Evolutionary conservation across 305 asterid genomes (phyloP).

Genomic region (Coffea humblotiana): DNA sequence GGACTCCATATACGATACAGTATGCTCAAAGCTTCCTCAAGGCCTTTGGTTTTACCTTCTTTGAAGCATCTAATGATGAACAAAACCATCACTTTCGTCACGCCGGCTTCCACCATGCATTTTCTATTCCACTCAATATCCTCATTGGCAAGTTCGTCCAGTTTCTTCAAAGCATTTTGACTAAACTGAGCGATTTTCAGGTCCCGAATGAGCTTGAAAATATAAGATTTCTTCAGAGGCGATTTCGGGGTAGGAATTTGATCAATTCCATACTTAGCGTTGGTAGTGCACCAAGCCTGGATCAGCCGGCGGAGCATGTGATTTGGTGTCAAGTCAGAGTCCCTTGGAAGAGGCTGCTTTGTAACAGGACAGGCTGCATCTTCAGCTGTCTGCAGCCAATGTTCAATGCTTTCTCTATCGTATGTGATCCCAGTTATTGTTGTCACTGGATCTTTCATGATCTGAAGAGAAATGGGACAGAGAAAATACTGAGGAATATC

Average conservation of each 20-base stretch:
- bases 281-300: slow-evolving; percentile 76
- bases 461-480: slow-evolving; percentile 88
- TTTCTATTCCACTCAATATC: slow-evolving; percentile 41
- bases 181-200: slow-evolving; percentile 14
- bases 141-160: slow-evolving; percentile 47
- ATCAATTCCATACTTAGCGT: slow-evolving; percentile 56
- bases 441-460: slow-evolving; percentile 89
- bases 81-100: slow-evolving; percentile 39
- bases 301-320: slow-evolving; percentile 76
- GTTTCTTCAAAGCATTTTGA: slow-evolving; percentile 35
- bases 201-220: slow-evolving; percentile 53
- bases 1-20: slow-evolving; percentile 55
- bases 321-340: slow-evolving; percentile 70
- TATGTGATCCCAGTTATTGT: slow-evolving; percentile 86
- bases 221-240: slow-evolving; percentile 39
- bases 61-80: slow-evolving; percentile 38
- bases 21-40: slow-evolving; percentile 51
- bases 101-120: slow-evolving; percentile 63
- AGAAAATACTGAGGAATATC: slow-evolving; percentile 76
- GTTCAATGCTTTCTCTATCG: slow-evolving; percentile 75
- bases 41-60: slow-evolving; percentile 34
- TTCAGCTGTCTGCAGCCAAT: slow-evolving; percentile 49
- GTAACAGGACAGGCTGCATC: slow-evolving; percentile 63
- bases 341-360: slow-evolving; percentile 53
- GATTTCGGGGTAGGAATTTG: slow-evolving; percentile 72